Conservation (phyloP, 192 early-diverging fungal species). For the Podila verticillata region DNA sequence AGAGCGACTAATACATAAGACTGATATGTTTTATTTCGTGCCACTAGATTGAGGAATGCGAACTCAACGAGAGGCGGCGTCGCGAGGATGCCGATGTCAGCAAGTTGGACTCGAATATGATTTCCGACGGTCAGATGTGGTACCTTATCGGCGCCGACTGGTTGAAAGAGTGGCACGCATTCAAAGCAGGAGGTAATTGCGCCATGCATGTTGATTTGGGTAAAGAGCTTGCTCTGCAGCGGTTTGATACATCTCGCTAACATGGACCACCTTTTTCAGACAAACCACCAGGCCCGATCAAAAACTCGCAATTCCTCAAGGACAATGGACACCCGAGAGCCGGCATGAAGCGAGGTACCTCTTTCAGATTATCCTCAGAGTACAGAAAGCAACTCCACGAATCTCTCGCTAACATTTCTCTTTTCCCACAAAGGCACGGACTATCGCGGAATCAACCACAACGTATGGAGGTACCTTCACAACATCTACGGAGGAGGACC, state of each 20-base stretch:
- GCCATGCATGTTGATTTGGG: neutral
- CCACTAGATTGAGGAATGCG: constrained; percentile 40
- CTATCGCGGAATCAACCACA: constrained; percentile 50
- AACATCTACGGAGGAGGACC: constrained; percentile 53
- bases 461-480: constrained; percentile 51
- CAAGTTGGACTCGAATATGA: constrained; percentile 41
- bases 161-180: constrained; percentile 52
- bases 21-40: too few species aligned
- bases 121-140: constrained; percentile 48
- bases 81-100: constrained; percentile 46
- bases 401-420: neutral
- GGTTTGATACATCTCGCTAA: neutral
- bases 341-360: constrained; percentile 54
- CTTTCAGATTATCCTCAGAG: neutral
- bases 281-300: constrained; percentile 45
- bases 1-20: too few species aligned
- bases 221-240: neutral
- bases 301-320: constrained; percentile 50
- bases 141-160: constrained; percentile 53
- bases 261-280: constrained; percentile 21
- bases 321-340: constrained; percentile 50
- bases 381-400: too few species aligned
- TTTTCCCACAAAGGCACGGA: constrained; percentile 22
- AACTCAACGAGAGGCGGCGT: constrained; percentile 37
- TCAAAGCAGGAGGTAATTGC: constrained; percentile 51